Evolutionary conservation across 441 rosid genomes (phyloP), one percentile per base, ranked within the genome.

Genomic region (Gossypium aridum): DNA sequence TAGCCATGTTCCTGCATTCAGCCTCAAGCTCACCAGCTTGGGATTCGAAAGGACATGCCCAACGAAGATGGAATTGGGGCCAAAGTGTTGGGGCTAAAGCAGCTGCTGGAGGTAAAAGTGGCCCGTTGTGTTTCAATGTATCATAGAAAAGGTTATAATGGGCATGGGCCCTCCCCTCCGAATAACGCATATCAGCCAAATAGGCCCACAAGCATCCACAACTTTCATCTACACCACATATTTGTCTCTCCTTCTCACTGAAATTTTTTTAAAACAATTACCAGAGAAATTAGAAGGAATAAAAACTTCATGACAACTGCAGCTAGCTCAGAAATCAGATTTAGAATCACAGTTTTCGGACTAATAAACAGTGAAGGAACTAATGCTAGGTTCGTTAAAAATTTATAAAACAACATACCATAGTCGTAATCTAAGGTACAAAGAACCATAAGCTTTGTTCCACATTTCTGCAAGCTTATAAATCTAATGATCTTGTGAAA

Each of bases 11-110:
- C 80, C 98, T 86, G 84, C 90, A 94, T 19, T 78, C 91, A 70
- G 84, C 89, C 72, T 92, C 98, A 43, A 93, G 84, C 78, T 94
- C 97, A 63, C 97, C 96, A 76, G 91, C 81, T 70, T 86, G 87
- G 80, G 93, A 93, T 86, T 93, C 98, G 4, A 83, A 72, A 8
- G 96, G 98, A 76, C 98, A 96, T 55, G 98, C 94, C 98, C 99
- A 96, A 56, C 99, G 92, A 59, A 96, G 97, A 85, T 93, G 98
- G 85, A 96, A 96, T 72, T 90, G 94, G 12, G 99, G 98, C 99
- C 99, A 96, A 71, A 96, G 80, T 13, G 96, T 92, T 61, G 98
- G 99, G 64, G 99, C 97, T 72, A 96, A 85, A 80, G 98, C 96
- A 83, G 99, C 99, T 22, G 99, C 99, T 3, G 98, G 97, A 76